Conservation (phyloP, 345 rosid species). For the Murraya paniculata region DNA sequence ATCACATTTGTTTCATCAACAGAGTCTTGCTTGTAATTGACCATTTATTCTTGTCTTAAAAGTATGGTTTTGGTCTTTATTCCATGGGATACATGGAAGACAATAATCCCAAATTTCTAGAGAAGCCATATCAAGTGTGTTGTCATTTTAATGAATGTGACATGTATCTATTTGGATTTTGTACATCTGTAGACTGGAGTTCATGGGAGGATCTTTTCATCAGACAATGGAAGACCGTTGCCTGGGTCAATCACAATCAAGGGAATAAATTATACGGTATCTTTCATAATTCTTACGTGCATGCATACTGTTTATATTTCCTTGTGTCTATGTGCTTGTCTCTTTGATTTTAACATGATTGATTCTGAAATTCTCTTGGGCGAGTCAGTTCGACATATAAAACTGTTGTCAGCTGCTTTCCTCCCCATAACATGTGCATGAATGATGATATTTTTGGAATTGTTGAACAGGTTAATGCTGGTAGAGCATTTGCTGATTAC, state of each 20-base stretch:
- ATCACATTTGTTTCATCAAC: not conserved
- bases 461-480: slow-evolving; percentile 61
- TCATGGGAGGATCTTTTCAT: slow-evolving; percentile 85
- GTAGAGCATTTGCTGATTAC: slow-evolving; percentile 61
- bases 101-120: not conserved
- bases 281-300: not conserved
- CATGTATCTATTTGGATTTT: slow-evolving; percentile 8
- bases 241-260: slow-evolving; percentile 60
- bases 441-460: not conserved
- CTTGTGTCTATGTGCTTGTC: not conserved
- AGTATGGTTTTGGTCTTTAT: not conserved
- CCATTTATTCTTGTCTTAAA: not conserved
- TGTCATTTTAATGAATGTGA: not conserved
- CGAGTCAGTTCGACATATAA: not conserved
- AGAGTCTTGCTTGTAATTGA: not conserved
- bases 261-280: slow-evolving; percentile 82
- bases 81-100: not conserved
- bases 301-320: not conserved
- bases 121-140: not conserved
- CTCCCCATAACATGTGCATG: not conserved
- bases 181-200: slow-evolving; percentile 64
- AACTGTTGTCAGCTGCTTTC: not conserved
- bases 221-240: slow-evolving; percentile 70
- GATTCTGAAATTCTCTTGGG: not conserved
- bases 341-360: not conserved